Evolutionary conservation across 1,284 basidiomycete genomes (phyloP), one percentile per base, ranked within the genome.

Genomic region (Pascua sp.): DNA sequence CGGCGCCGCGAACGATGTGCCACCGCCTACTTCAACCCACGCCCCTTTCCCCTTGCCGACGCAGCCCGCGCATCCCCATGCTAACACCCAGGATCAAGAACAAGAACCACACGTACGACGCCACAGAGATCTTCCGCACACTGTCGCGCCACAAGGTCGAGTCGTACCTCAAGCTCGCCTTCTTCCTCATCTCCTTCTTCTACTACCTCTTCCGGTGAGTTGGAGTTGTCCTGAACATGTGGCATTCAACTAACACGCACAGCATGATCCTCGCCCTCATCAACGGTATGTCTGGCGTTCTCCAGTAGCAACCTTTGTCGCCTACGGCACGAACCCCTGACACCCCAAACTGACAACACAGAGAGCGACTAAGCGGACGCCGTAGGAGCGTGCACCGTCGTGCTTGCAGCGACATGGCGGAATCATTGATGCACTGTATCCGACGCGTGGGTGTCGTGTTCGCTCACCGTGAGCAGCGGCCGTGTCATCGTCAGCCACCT

Each of bases 101-200:
- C 77, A 93, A 93, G 72, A 89, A 89, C 71, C 94, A 98, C 80
- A 95, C 97, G 90, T 95, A 97, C 75, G 95, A 99, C 77, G 95
- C 95, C 53, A 98, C 96, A 38, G 96, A 98, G 78, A 98, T 98
- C 69, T 98, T 99, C 84, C 85, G 96, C 66, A 95, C 95, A 11
- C 80, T 98, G 47, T 86, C 88, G 15, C 86, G 83, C 43, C 96
- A 98, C 80, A 99, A 99, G 81, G 97, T 94, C 76, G 94, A 96
- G 80, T 88, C 88, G 70, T 98, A 98, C 74, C 84, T 95, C 78
- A 97, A 96, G 81, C 87, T 97, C 59, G 93, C 90, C 17, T 94
- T 95, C 78, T 96, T 94, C 78, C 84, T 95, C 56, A 81, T 95
- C 61, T 91, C 88, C 49, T 95, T 95, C 84, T 95, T 95, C 84